Evolutionary conservation across 495 filamentous ascomycete genomes (phyloP), one percentile per base, ranked within the genome.

Genomic region (Elasticomyces elasticus): DNA sequence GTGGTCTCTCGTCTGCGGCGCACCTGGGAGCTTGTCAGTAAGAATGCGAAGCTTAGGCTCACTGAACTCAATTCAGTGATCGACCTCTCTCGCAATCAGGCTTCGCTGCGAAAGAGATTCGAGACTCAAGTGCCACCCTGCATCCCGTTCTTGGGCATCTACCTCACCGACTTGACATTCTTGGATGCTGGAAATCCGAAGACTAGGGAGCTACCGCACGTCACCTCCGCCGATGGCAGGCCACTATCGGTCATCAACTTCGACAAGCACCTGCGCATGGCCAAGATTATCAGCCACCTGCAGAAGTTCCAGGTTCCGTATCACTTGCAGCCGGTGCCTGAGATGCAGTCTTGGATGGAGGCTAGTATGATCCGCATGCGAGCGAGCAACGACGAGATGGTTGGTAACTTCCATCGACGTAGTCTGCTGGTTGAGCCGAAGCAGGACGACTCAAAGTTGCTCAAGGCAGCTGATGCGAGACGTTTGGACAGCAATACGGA

Each of bases 231-330:
- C 0, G 42, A 56, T 37, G 74, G 74, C n/a, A 74, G 77, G 5
- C 78, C 82, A 28, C 76, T 84, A 67, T 76, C 79, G 0, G 87
- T 96, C 17, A 90, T 99, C 76, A 99, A 99, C 70, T 99, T 95
- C 58, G 92, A 97, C 76, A 99, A 97, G 71, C 86, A 97, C 65
- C 84, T 84, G 65, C 87, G 88, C 65, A 96, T 90, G 2, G 91
- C 94, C 7, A 86, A 86, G 63, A 90, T 95, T 66, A 94, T 99
- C 64, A 87, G 88, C 52, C 90, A 97, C 60, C 77, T 97, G 11
- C 92, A 97, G 67, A 82, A 92, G 24, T 99, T 99, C 76, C 94
- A 99, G 66, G 86, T 95, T 43, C 92, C 94, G 0, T 95, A 99
- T 63, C 81, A 84, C 17, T 76, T 99, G 15, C 75, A 77, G 3